Percentiles rank a stretch among this genome's conserved stretches.
phyloP scores from a whole-genome alignment of 345 rosid species.

The Citrus reticulata region DNA sequence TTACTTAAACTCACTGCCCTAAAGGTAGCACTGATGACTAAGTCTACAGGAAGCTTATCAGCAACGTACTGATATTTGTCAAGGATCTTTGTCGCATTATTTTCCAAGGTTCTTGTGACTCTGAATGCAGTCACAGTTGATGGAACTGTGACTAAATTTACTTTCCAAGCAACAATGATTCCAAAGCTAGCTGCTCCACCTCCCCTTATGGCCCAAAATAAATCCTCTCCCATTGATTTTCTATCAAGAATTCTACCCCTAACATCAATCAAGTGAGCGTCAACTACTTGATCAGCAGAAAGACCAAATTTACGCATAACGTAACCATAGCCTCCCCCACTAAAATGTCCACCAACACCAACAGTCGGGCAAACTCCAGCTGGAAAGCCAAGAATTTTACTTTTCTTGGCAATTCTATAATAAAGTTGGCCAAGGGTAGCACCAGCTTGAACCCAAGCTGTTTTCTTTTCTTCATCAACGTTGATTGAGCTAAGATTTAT shows the following conservation, averaged over 20 bases:
- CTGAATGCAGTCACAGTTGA: conserved; percentile 20
- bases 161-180: neutral
- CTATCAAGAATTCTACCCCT: conserved; percentile 30
- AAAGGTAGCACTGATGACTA: conserved; percentile 10
- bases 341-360: conserved; percentile 32
- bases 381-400: conserved; percentile 31
- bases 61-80: neutral
- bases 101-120: conserved; percentile 22
- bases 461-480: neutral
- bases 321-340: conserved; percentile 29
- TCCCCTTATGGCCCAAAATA: conserved; percentile 4
- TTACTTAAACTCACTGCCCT: neutral
- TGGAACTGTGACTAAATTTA: neutral
- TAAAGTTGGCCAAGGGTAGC: conserved; percentile 32
- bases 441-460: neutral
- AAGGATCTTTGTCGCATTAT: conserved; percentile 13
- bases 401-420: conserved; percentile 25
- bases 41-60: neutral
- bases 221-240: conserved; percentile 17
- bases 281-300: conserved; percentile 37
- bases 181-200: conserved; percentile 4
- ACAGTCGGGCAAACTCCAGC: conserved; percentile 31
- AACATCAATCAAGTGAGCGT: conserved; percentile 32
- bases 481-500: neutral
- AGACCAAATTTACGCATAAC: conserved; percentile 25